Conservation (phyloP, 306 rosid species). For the Castanea sativa region DNA sequence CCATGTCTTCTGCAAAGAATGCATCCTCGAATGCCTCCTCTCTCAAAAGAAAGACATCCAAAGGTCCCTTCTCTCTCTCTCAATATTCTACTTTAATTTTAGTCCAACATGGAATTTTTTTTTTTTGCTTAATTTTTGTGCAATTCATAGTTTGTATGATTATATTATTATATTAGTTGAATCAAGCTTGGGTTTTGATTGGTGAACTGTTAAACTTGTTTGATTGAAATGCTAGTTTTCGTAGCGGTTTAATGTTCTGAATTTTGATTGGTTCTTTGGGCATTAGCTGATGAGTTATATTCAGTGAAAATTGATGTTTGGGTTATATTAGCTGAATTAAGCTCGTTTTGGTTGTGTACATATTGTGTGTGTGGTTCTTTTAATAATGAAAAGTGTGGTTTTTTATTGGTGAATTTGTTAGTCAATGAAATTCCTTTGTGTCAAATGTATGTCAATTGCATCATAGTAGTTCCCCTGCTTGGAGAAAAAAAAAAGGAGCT, state of each 20-base stretch:
- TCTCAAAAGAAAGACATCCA: constrained; percentile 95
- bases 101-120: background rate
- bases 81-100: background rate
- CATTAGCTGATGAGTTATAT: no score
- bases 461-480: background rate
- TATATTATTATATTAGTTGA: no score
- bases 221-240: no score
- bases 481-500: background rate
- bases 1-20: constrained; percentile 88
- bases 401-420: background rate
- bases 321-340: background rate
- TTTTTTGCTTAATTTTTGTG: no score
- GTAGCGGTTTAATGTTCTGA: no score
- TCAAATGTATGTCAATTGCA: background rate
- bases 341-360: background rate
- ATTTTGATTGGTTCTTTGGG: no score
- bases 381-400: background rate
- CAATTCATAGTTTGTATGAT: no score
- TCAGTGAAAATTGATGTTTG: background rate
- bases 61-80: constrained; percentile 37
- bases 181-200: no score
- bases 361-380: background rate
- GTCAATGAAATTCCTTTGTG: background rate
- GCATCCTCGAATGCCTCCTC: constrained; percentile 83
- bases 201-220: no score